Base-by-base conservation (phyloP, 768 basidiomycete genomes). In the Russula abietina region DNA sequence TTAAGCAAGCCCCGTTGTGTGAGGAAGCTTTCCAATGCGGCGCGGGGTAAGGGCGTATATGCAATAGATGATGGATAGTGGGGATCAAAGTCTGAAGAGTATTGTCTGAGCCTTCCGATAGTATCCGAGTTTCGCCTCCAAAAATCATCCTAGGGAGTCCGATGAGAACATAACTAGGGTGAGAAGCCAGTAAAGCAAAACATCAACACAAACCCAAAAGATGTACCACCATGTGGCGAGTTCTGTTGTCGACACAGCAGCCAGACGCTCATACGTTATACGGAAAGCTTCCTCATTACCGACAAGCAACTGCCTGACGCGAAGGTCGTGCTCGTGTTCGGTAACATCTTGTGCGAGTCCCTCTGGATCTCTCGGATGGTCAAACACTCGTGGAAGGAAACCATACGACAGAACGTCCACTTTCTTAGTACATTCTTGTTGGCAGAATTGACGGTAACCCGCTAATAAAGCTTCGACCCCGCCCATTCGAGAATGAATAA, bases 201-300 rank as follows among this genome's bases (percentile, higher is more conserved):
- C n/a, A n/a, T 26, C 17, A 19, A 32, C 12, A 70, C 81, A 67
- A 55, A 89, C 88, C 86, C 87, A 91, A 66, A 88, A 83, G 14
- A 90, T 77, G 67, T 86, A 90, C 90, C 90, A 92, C 85, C 88
- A 90, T 3, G 83, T 81, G 4, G 80, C 73, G 1, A 82, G 71
- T 65, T 79, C 76, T 1, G 80, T 79, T 10, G 68, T 66, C 1
- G 82, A 75, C 36, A 87, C 84, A 22, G 75, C 76, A 11, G 72
- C 65, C 59, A 84, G 76, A 41, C 89, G 78, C 36, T 81, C 77
- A 70, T 85, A 82, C 0, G 84, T 77, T 24, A 77, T 75, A 57
- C 68, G 71, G 50, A 89, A 79, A 0, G 79, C 76, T 16, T 69
- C 72, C 60, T 80, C 76, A 68, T 78, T 80, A 6, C 73, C 71